Evolutionary conservation across 192 early-diverging fungal genomes (phyloP), one percentile per base, ranked within the genome.

Genomic region (Coemansia pectinata): DNA sequence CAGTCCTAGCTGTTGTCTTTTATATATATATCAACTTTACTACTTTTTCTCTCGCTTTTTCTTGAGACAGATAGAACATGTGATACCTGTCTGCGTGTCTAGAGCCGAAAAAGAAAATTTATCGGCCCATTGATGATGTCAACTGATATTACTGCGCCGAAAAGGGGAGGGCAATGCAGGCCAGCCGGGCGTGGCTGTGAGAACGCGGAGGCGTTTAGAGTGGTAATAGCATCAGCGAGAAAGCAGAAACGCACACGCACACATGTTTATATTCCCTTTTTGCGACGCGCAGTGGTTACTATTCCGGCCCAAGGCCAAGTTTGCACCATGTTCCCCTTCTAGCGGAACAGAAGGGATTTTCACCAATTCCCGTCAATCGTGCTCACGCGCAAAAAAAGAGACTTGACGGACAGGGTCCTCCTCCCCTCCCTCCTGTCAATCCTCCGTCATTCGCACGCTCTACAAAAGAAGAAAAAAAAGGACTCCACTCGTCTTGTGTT

Each of bases 31-130:
- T 25, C 40, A 59, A 27, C 15, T 10, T 8, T 61, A 42, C 39
- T 27, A 14, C 34, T 66, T 72, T 34, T 29, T 41, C 44, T 29
- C 27, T 58, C n/a, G 0, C 34, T 70, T 70, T 60, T 33, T 70
- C 42, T 70, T 29, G 36, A 58, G 25, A 45, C 45, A 62, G 19
- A 29, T 36, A 38, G 58, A 42, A 25, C 55, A 60, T 44, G 40
- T 27, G 42, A 44, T 40, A 29, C 29, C 29, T 42, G 27, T 27
- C 6, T 25, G 8, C n/a, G 19, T 29, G 29, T 14, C 41, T 67
- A 7, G 31, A 39, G 66, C 53, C 36, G 55, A 57, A 27, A 36
- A 50, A 27, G 27, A 47, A 50, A 42, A 66, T 44, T 31, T 38
- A 33, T 12, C 44, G 33, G 25, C 33, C 33, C 25, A 34, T 59